Conservation (phyloP, 139 green algal genomes). For the Chlamydomonas sp. region DNA sequence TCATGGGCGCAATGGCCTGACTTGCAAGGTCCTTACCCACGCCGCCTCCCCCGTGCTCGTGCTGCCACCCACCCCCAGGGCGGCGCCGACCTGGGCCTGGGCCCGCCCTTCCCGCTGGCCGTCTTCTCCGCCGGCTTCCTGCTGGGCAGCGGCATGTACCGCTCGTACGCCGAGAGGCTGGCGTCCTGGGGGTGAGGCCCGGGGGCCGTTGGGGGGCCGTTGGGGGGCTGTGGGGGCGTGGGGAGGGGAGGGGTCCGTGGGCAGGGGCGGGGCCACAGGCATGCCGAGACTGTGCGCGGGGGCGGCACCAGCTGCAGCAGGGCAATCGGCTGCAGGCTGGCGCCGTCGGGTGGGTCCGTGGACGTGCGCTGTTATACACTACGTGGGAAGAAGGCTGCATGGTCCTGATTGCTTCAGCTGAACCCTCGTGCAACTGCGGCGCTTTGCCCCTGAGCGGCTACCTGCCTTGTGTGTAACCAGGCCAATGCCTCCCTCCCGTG, state of each 20-base stretch:
- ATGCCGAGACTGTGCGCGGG: too few relatives aligned
- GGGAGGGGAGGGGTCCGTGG: neutral
- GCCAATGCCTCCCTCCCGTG: neutral
- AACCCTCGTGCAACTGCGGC: too few relatives aligned
- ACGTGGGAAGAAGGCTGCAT: too few relatives aligned
- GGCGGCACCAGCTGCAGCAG: neutral
- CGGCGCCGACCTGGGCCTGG: constrained; percentile 49
- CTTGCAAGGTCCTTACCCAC: neutral
- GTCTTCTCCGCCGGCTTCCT: constrained; percentile 91
- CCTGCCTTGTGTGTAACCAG: too few relatives aligned
- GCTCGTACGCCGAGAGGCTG: constrained; percentile 70
- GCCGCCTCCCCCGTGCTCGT: neutral
- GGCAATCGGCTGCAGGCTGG: neutral
- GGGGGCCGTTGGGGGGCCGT: neutral
- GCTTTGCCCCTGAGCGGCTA: too few relatives aligned
- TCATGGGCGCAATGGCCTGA: neutral
- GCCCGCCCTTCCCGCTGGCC: constrained; percentile 84
- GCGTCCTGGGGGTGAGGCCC: constrained; percentile 75
- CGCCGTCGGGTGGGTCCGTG: neutral
- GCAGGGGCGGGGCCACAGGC: neutral
- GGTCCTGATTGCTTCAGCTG: too few relatives aligned
- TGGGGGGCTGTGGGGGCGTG: neutral
- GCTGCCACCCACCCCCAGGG: constrained; percentile 37
- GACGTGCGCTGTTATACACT: too few relatives aligned
- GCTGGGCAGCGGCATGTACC: constrained; percentile 74